Evolutionary conservation across 306 rosid species (phyloP).

Genomic region (Medicago ruthenica): DNA sequence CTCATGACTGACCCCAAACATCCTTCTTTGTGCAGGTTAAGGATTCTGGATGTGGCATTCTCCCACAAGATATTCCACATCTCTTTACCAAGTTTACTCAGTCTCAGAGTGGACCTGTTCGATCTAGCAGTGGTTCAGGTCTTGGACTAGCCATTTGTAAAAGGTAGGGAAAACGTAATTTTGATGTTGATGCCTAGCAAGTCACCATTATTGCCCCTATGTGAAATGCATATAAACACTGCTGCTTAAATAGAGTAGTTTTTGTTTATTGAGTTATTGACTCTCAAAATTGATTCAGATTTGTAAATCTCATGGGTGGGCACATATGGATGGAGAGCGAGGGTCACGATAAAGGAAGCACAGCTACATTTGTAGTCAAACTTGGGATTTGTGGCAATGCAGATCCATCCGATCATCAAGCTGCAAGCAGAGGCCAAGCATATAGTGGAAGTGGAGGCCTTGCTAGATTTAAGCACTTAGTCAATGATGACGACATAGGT

Average conservation of each 20-base stretch:
- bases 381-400: conserved; percentile 68
- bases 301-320: conserved; percentile 95
- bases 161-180: conserved; percentile 56
- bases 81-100: conserved; percentile 79
- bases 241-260: neutral
- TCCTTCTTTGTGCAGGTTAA: conserved; percentile 66
- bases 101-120: conserved; percentile 62
- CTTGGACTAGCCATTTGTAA: conserved; percentile 95
- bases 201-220: conserved; percentile 2
- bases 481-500: conserved; percentile 48
- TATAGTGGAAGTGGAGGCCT: conserved; percentile 75
- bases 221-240: neutral
- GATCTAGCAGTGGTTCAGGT: conserved; percentile 64
- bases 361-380: conserved; percentile 67
- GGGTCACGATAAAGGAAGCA: conserved; percentile 79
- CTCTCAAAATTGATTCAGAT: conserved; percentile 63
- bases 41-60: conserved; percentile 93
- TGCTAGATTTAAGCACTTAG: conserved; percentile 54
- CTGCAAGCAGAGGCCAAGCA: conserved; percentile 48
- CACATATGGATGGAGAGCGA: conserved; percentile 92
- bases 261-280: conserved; percentile 25
- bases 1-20: conserved; percentile 21
- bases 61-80: conserved; percentile 70
- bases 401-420: conserved; percentile 56
- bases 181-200: conserved; percentile 8